Conservation (phyloP, 257 asterid genomes). For the Craterostigma plantagineum region DNA sequence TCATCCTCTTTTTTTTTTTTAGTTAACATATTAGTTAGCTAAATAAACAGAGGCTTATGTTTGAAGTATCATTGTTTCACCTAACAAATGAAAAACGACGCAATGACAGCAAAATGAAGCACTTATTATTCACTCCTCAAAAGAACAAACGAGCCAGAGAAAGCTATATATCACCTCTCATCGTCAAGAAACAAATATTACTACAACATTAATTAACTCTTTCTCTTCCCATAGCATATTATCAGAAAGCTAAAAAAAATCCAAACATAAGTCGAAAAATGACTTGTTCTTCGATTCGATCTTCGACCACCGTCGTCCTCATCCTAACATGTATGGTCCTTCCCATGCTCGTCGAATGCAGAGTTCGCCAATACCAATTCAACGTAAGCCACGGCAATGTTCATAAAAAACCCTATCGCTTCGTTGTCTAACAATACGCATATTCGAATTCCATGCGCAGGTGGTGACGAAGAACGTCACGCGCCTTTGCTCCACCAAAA, state of each 20-base stretch:
- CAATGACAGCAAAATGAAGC: background rate
- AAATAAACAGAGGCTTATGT: background rate
- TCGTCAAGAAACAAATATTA: no score
- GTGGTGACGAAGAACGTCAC: conserved; percentile 25
- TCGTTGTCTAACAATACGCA: conserved; percentile 19
- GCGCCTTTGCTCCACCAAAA: conserved; percentile 33
- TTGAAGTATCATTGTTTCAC: conserved; percentile 1
- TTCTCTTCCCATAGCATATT: no score
- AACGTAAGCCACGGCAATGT: conserved; percentile 10
- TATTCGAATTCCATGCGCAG: conserved; percentile 10
- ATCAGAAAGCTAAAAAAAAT: background rate
- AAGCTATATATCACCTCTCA: background rate
- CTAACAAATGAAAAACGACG: background rate
- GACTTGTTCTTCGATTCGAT: conserved; percentile 6
- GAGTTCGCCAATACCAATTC: conserved; percentile 20
- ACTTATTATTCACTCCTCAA: background rate
- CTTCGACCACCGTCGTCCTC: background rate
- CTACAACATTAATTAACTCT: no score
- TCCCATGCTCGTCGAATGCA: conserved; percentile 14
- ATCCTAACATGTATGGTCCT: conserved; percentile 12
- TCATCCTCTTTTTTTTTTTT: no score
- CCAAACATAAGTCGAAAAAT: background rate
- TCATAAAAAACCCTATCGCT: background rate
- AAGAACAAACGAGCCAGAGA: background rate
- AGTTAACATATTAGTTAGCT: background rate